Base-by-base conservation (phyloP, 73 alveolate species). In the Paramecium pentaurelia region DNA sequence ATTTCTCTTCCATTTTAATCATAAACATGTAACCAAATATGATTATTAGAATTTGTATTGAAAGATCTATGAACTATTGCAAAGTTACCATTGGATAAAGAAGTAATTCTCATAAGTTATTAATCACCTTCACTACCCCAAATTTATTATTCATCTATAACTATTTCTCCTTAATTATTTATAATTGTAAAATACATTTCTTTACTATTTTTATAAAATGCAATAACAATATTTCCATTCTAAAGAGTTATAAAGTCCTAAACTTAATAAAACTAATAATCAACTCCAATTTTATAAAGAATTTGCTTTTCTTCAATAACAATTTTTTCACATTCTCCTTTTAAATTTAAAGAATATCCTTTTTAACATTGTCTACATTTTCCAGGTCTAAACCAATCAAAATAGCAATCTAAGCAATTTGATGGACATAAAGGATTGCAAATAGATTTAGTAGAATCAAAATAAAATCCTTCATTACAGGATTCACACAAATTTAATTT, bases 401-500 rank as follows among this genome's bases (percentile, higher is more conserved):
- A 32, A 28, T 27, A 27, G 47, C 84, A 64, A 0, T 34, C 10
- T 32, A 0, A 4, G 0, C 84, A 64, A 64, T 64, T 32, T 32
- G 27, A 28, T 2, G 84, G 84, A 6, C 84, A 64, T 28, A 10
- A 0, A 28, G 28, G 0, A 2, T 8, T 12, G 11, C 84, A 64
- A 64, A 64, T 11, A 2, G 84, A 64, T 8, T 64, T 32, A 1
- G 84, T 64, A 3, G 18, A 64, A 64, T 64, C 84, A 64, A 64
- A 64, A 4, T 30, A 34, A 28, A 12, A 64, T 64, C 54, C 84
- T 64, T 28, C 47, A 64, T 32, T 28, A 8, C 84, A 64, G 27
- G 84, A 64, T 64, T 64, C 84, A 64, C 84, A 64, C 30, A 64
- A 64, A 64, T 64, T 64, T 32, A 28, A 28, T 64, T 64, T 64